Conservation (phyloP, 441 rosid genomes). For the Populus hybrid region DNA sequence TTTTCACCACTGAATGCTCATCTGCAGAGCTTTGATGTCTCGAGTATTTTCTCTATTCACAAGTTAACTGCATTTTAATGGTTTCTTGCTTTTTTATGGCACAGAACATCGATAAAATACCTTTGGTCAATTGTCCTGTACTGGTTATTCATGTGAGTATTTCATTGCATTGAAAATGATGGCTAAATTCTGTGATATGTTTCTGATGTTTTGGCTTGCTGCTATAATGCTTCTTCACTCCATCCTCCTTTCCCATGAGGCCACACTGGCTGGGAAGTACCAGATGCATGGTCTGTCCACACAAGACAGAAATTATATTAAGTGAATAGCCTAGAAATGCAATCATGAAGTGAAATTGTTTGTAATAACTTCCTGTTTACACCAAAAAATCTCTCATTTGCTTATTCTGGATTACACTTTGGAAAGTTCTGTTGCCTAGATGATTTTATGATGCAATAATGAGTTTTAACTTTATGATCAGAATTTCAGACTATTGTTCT, state of each 20-base stretch:
- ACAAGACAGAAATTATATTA: not conserved
- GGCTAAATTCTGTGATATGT: not conserved
- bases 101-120: slow-evolving; percentile 91
- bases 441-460: not conserved
- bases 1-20: not conserved
- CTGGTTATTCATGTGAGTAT: slow-evolving; percentile 72
- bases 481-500: not conserved
- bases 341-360: not conserved
- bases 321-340: not conserved
- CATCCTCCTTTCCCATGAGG: not conserved
- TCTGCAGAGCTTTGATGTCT: not conserved
- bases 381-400: not conserved
- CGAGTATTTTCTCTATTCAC: not conserved
- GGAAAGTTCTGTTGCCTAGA: not conserved
- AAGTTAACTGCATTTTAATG: slow-evolving; percentile 19
- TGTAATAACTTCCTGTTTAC: not conserved
- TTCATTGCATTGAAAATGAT: not conserved
- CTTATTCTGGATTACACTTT: not conserved
- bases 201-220: not conserved
- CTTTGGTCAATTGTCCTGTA: slow-evolving; percentile 71
- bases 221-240: not conserved
- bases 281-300: not conserved
- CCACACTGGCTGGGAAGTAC: not conserved
- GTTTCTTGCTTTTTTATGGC: slow-evolving; percentile 12
- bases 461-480: not conserved